Evolutionary conservation across 805 yeast species (phyloP).

Genomic region (Saccharomycopsis fodiens): DNA sequence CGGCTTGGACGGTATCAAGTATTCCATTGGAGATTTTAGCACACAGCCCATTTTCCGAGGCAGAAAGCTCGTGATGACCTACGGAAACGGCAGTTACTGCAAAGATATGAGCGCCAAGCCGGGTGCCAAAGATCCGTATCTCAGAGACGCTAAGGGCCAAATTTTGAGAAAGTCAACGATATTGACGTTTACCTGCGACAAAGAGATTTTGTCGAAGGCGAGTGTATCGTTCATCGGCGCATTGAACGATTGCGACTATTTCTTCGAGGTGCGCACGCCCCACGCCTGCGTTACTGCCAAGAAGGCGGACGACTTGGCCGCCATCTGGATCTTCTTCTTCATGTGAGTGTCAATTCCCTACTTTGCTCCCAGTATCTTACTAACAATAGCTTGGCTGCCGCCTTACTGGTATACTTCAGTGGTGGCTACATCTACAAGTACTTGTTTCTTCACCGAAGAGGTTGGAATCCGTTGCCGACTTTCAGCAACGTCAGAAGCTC

Average conservation of each 20-base stretch:
- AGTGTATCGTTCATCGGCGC: conserved; percentile 63
- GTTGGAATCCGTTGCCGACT: conserved; percentile 8
- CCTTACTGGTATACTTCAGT: conserved; percentile 35
- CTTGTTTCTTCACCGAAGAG: conserved; percentile 11
- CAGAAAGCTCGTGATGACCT: conserved; percentile 59
- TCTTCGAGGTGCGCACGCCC: conserved; percentile 77
- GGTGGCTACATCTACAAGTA: conserved; percentile 32
- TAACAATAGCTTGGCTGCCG: conserved; percentile 28
- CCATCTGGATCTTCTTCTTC: conserved; percentile 55
- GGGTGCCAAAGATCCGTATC: conserved; percentile 4
- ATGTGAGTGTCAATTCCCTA: conserved; percentile 36
- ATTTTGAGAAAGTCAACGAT: conserved; percentile 53
- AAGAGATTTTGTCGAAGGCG: conserved; percentile 60
- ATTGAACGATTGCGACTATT: conserved; percentile 68
- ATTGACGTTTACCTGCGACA: conserved; percentile 70
- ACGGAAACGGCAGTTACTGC: conserved; percentile 62
- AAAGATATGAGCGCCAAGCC: conserved; percentile 20
- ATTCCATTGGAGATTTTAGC: conserved; percentile 56
- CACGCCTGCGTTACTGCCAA: conserved; percentile 82
- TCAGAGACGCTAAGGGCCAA: conserved; percentile 35
- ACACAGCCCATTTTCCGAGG: conserved; percentile 64
- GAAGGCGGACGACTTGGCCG: conserved; percentile 54
- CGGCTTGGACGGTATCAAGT: conserved; percentile 34
- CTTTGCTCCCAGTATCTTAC: conserved; percentile 21
- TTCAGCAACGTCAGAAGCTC: conserved; percentile 4